phyloP scores from a whole-genome alignment of 2,329 filamentous ascomycete species.

The Pseudogymnoascus sp. region DNA sequence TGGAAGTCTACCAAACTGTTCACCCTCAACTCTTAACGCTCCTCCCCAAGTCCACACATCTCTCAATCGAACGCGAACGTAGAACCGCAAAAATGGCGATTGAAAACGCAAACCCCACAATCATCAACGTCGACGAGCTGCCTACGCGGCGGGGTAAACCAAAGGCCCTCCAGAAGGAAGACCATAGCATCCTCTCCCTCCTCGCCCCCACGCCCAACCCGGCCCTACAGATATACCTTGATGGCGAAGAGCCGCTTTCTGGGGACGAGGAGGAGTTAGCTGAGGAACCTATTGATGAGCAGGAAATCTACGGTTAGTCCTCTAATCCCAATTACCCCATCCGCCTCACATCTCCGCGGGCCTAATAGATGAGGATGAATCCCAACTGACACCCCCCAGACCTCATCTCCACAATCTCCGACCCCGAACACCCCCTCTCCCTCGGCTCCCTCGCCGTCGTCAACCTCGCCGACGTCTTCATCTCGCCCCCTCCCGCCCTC shows the following conservation, averaged over 20 bases:
- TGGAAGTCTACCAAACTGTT: not conserved
- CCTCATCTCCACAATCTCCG: slow-evolving; percentile 87
- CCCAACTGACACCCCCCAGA: slow-evolving; percentile 48
- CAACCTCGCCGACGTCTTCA: slow-evolving; percentile 86
- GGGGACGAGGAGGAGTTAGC: slow-evolving; percentile 49
- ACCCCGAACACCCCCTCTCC: slow-evolving; percentile 92
- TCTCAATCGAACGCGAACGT: not conserved
- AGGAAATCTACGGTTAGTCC: slow-evolving; percentile 80
- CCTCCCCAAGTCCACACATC: not conserved
- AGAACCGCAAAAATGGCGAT: slow-evolving; percentile 19
- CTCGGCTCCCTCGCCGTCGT: slow-evolving; percentile 90
- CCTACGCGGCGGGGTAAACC: slow-evolving; percentile 62
- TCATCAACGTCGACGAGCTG: slow-evolving; percentile 79
- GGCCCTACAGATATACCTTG: slow-evolving; percentile 11
- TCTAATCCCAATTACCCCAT: not conserved
- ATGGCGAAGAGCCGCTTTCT: slow-evolving; percentile 26
- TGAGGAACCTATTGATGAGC: slow-evolving; percentile 84
- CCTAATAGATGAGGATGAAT: not conserved
- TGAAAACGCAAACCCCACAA: slow-evolving; percentile 86
- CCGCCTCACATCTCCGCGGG: not conserved
- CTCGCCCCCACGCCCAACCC: slow-evolving; percentile 20
- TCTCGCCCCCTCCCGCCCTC: slow-evolving; percentile 50
- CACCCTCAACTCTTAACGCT: too few species aligned
- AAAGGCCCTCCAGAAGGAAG: slow-evolving; percentile 34
- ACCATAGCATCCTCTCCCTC: slow-evolving; percentile 21